Conservation (phyloP, 352 stramenopile species). For the Thalassiosira exigua region DNA sequence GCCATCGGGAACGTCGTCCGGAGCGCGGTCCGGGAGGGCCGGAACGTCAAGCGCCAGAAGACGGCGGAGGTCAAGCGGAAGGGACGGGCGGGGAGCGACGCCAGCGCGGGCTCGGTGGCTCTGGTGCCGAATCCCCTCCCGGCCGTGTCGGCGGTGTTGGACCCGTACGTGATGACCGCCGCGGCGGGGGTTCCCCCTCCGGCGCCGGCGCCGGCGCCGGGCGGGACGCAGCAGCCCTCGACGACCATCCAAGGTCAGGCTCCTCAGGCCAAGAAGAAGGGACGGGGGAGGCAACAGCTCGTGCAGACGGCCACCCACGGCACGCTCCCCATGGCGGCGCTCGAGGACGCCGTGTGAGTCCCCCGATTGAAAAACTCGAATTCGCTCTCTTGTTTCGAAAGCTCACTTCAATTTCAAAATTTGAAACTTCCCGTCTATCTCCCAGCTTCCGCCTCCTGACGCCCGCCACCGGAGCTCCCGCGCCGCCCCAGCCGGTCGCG, state of each 20-base stretch:
- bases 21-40: constrained; percentile 60
- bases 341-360: constrained; percentile 84
- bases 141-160: constrained; percentile 25
- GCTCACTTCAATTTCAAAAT: constrained; percentile 17
- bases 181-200: constrained; percentile 3
- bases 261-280: not conserved
- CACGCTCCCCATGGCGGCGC: constrained; percentile 60
- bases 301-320: constrained; percentile 60
- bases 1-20: constrained; percentile 76
- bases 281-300: constrained; percentile 39
- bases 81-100: not conserved
- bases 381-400: constrained; percentile 8
- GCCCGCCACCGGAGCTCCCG: constrained; percentile 44
- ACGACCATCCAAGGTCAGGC: too few relatives aligned
- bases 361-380: not conserved
- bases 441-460: constrained; percentile 78
- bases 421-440: not conserved
- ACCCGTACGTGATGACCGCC: constrained; percentile 22
- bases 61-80: constrained; percentile 36
- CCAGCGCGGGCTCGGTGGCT: not conserved
- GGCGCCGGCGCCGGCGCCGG: not conserved
- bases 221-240: too few relatives aligned
- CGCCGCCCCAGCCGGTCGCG: constrained; percentile 14
- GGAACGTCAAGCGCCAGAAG: constrained; percentile 65
- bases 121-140: constrained; percentile 48